Evolutionary conservation across 495 filamentous ascomycete genomes (phyloP).

Genomic region (Aspergillus funiculosus): DNA sequence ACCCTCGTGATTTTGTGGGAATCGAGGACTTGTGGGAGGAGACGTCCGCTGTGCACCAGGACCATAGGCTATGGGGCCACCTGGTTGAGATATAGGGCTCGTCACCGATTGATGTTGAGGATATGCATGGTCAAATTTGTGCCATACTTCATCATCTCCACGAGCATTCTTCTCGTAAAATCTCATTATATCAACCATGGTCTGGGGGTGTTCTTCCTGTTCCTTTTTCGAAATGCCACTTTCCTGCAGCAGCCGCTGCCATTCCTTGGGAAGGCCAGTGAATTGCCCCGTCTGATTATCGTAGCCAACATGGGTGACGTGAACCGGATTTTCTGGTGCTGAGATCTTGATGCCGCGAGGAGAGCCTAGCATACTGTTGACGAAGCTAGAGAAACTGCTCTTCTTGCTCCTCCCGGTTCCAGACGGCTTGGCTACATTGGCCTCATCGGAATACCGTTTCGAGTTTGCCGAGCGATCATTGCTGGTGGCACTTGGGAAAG

Average conservation of each 20-base stretch:
- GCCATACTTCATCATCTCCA: slow-evolving; percentile 78
- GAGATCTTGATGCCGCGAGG: slow-evolving; percentile 90
- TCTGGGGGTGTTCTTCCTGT: slow-evolving; percentile 90
- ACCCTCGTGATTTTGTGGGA: slow-evolving; percentile 81
- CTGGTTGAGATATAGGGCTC: slow-evolving; percentile 26
- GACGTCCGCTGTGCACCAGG: slow-evolving; percentile 42
- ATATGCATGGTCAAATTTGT: slow-evolving; percentile 88
- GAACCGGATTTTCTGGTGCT: slow-evolving; percentile 91
- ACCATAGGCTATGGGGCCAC: slow-evolving; percentile 16
- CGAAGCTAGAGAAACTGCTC: slow-evolving; percentile 87
- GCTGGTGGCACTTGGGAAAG: slow-evolving; percentile 33
- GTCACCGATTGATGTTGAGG: slow-evolving; percentile 50
- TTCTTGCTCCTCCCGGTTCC: slow-evolving; percentile 70
- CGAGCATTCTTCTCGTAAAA: slow-evolving; percentile 94
- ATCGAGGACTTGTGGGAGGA: slow-evolving; percentile 84
- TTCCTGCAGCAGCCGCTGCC: slow-evolving; percentile 91
- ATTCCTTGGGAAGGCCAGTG: slow-evolving; percentile 94
- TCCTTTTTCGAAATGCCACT: slow-evolving; percentile 95
- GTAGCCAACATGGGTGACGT: slow-evolving; percentile 96
- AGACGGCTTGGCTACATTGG: slow-evolving; percentile 50
- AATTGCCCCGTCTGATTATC: slow-evolving; percentile 96
- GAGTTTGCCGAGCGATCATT: slow-evolving; percentile 45
- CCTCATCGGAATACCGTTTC: slow-evolving; percentile 85
- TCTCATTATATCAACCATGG: slow-evolving; percentile 87
- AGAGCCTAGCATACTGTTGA: slow-evolving; percentile 87